phyloP scores from a whole-genome alignment of 371 early-diverging fungal genomes.

The Mortierella sp. region DNA sequence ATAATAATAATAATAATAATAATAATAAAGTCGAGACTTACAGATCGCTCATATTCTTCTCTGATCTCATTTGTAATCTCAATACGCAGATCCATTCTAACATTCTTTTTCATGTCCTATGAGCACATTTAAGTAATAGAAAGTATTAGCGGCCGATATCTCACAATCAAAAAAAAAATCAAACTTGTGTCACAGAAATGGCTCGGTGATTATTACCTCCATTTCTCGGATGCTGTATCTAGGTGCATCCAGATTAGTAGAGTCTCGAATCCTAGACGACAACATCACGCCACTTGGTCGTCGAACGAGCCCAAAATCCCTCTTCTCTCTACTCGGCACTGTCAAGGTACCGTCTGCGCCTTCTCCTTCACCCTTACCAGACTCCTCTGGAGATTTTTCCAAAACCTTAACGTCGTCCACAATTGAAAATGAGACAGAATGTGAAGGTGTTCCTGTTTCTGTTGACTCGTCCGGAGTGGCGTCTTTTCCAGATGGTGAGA shows the following conservation, averaged over 20 bases:
- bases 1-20: too few species aligned
- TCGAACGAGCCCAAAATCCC: conserved; percentile 18
- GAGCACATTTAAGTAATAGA: background rate
- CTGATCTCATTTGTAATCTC: conserved; percentile 56
- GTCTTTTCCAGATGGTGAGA: background rate
- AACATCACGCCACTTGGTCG: conserved; percentile 42
- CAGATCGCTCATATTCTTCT: conserved; percentile 53
- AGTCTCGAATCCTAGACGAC: conserved; percentile 51
- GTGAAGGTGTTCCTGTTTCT: conserved; percentile 1
- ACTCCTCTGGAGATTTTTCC: conserved; percentile 11
- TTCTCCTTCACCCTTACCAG: conserved; percentile 2
- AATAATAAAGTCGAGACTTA: conserved; percentile 16
- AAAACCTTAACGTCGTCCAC: conserved; percentile 23
- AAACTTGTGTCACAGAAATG: background rate
- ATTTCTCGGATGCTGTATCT: conserved; percentile 55
- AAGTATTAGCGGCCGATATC: background rate
- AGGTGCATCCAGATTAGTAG: conserved; percentile 53
- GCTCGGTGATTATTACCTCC: conserved; percentile 34
- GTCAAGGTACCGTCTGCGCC: background rate
- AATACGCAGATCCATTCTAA: conserved; percentile 52
- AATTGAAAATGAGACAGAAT: conserved; percentile 28
- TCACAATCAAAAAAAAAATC: background rate
- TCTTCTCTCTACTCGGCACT: conserved; percentile 2
- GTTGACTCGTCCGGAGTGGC: background rate
- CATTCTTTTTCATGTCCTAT: conserved; percentile 57